These are phyloP conservation scores for Diaporthe batatas DNA, from an alignment of 2,329 filamentous ascomycete genomes.

Conservation along the genomic window DNA sequence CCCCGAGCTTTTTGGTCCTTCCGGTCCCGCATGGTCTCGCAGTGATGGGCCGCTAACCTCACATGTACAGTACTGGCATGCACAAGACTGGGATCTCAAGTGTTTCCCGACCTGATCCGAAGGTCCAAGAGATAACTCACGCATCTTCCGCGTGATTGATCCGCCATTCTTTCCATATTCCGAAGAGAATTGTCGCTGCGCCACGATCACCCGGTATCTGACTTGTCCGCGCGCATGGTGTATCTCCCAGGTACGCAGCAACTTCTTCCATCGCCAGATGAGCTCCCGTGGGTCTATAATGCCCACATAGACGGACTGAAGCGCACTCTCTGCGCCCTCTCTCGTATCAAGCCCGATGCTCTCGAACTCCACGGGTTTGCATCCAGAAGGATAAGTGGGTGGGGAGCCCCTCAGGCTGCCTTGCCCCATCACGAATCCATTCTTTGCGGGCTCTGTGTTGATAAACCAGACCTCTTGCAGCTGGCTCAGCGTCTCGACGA, in stretches of 20 bases:
- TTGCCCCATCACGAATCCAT: neutral
- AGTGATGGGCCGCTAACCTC: neutral
- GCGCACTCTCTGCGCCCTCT: neutral
- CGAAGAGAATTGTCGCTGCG: neutral
- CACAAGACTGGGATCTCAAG: too few relatives aligned
- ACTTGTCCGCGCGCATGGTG: slow-evolving; percentile 14
- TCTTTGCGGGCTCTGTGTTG: neutral
- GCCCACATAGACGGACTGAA: slow-evolving; percentile 30
- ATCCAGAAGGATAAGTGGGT: neutral
- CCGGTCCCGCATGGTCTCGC: neutral
- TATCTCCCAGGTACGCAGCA: slow-evolving; percentile 32
- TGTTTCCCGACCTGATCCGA: too few relatives aligned
- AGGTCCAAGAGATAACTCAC: too few relatives aligned
- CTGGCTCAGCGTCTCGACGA: slow-evolving; percentile 42
- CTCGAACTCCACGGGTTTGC: neutral
- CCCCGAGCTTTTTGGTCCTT: too few relatives aligned
- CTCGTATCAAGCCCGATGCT: slow-evolving; percentile 19
- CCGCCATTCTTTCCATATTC: neutral
- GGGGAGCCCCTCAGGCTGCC: too few relatives aligned
- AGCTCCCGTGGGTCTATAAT: slow-evolving; percentile 35
- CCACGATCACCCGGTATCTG: slow-evolving; percentile 28
- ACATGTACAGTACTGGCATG: neutral
- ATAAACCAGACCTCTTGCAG: slow-evolving; percentile 39
- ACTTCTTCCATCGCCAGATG: slow-evolving; percentile 34
- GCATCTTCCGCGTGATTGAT: neutral